Conservation (phyloP, 2,329 filamentous ascomycete species). For the Monosporascus sp. region DNA sequence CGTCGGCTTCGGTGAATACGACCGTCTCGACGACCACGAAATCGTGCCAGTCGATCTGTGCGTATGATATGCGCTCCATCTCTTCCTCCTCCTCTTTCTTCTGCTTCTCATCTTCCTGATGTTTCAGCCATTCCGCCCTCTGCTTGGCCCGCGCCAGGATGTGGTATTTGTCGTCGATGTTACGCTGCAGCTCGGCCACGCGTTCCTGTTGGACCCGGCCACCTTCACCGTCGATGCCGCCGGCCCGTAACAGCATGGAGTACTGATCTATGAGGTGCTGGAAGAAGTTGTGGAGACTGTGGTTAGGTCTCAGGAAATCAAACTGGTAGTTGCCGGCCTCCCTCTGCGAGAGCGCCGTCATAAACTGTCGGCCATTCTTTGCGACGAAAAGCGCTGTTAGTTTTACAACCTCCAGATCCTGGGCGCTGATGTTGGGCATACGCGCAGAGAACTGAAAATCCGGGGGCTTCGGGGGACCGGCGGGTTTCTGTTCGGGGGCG, state of each 20-base stretch:
- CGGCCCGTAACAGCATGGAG: conserved; percentile 66
- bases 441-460: conserved; percentile 91
- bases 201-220: conserved; percentile 68
- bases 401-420: conserved; percentile 71
- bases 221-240: conserved; percentile 60
- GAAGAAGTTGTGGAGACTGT: conserved; percentile 95
- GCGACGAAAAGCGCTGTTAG: conserved; percentile 89
- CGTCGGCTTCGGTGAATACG: conserved; percentile 83
- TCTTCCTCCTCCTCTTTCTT: conserved; percentile 86
- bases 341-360: conserved; percentile 82
- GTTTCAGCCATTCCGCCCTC: conserved; percentile 81
- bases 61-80: conserved; percentile 69
- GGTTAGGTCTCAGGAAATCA: conserved; percentile 90
- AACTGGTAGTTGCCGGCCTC: conserved; percentile 92
- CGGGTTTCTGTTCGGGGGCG: conserved; percentile 58
- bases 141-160: conserved; percentile 76
- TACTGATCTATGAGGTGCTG: conserved; percentile 91
- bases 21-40: conserved; percentile 96
- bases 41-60: conserved; percentile 95
- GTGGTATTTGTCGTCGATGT: conserved; percentile 73
- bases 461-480: conserved; percentile 78
- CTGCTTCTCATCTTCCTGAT: conserved; percentile 76
- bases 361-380: conserved; percentile 85
- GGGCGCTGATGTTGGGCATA: conserved; percentile 95
- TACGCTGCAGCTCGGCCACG: conserved; percentile 66